Conservation (phyloP, 2,329 filamentous ascomycete species). For the Cladosporium austrohemisphaericum region DNA sequence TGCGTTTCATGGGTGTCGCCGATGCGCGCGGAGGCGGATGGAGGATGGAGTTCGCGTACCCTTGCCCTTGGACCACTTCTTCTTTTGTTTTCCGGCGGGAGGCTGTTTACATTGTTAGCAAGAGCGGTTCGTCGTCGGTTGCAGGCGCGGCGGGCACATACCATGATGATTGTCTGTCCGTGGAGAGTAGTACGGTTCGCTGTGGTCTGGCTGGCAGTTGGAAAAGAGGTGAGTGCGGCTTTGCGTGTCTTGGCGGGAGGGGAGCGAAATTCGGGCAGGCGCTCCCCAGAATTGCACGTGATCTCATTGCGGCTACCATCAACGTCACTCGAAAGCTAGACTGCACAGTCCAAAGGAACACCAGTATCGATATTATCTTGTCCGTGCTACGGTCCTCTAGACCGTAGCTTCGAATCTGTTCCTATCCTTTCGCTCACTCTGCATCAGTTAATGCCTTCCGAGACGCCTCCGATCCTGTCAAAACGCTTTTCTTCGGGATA, state of each 20-base stretch:
- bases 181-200: constrained; percentile 10
- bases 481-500: no score
- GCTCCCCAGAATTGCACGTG: background rate
- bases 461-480: no score
- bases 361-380: background rate
- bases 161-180: constrained; percentile 15
- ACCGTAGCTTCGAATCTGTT: no score
- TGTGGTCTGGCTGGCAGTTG: constrained; percentile 3
- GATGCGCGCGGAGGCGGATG: constrained; percentile 13
- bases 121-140: background rate
- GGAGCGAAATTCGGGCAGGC: background rate
- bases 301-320: background rate
- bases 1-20: constrained; percentile 14
- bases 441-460: no score
- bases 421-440: no score
- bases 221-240: constrained; percentile 3
- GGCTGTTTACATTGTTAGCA: constrained; percentile 13
- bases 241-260: constrained; percentile 2
- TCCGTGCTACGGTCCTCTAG: no score
- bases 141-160: constrained; percentile 6
- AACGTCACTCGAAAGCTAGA: background rate
- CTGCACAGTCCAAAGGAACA: background rate
- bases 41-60: constrained; percentile 28
- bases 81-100: constrained; percentile 61
- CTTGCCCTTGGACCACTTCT: constrained; percentile 67